phyloP scores from a whole-genome alignment of 2,329 filamentous ascomycete genomes.

The Cercospora sp. region DNA sequence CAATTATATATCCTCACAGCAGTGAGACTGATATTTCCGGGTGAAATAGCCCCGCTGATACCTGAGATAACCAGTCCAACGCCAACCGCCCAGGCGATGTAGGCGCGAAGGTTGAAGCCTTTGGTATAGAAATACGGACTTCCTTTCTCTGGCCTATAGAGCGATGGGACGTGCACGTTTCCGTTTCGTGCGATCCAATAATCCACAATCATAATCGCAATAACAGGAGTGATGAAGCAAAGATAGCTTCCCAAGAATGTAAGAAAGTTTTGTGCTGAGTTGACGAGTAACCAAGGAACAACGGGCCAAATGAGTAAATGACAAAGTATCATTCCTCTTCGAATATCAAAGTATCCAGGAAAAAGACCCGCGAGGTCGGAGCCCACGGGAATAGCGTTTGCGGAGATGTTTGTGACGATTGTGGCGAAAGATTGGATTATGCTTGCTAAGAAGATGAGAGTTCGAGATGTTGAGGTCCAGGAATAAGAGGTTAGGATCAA shows the following conservation, averaged over 20 bases:
- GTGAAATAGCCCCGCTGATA: conserved; percentile 23
- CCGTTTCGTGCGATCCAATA: conserved; percentile 44
- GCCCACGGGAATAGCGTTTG: conserved; percentile 46
- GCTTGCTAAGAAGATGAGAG: conserved; percentile 44
- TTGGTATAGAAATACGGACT: conserved; percentile 26
- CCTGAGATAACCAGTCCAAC: conserved; percentile 29
- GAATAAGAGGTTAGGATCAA: conserved; percentile 42
- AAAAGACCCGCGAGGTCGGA: conserved; percentile 46
- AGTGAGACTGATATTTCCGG: conserved; percentile 23
- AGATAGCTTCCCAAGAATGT: conserved; percentile 47
- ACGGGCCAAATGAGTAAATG: conserved; percentile 41
- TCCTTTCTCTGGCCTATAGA: conserved; percentile 34
- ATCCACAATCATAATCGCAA: conserved; percentile 44
- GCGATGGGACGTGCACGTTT: conserved; percentile 44
- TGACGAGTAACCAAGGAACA: conserved; percentile 48
- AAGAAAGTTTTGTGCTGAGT: conserved; percentile 43
- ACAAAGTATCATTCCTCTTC: conserved; percentile 46
- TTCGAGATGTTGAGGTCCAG: conserved; percentile 42
- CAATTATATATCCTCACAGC: conserved; percentile 29
- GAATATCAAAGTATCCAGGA: conserved; percentile 47
- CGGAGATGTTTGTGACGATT: conserved; percentile 47
- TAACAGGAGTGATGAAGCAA: conserved; percentile 46
- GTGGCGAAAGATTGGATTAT: conserved; percentile 43
- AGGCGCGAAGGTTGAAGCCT: conserved; percentile 29
- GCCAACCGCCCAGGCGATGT: conserved; percentile 26